Conservation (phyloP, 768 basidiomycete species). For the Coprinopsis sp. region DNA sequence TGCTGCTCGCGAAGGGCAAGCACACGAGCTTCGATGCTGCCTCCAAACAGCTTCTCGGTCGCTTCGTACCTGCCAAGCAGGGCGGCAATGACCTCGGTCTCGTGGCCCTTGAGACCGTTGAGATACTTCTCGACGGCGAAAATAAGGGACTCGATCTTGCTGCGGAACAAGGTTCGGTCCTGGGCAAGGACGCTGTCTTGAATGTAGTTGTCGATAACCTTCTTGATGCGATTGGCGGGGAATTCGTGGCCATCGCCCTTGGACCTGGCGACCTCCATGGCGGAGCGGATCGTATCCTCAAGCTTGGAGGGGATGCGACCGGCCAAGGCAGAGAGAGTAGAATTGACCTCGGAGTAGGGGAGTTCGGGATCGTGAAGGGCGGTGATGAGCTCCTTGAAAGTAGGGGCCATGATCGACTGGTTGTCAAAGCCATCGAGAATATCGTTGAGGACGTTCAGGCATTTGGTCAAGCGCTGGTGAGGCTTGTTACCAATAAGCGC, state of each 20-base stretch:
- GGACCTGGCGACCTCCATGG: constrained; percentile 70
- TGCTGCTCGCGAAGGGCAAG: constrained; percentile 85
- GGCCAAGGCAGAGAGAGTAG: constrained; percentile 82
- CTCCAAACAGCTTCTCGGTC: constrained; percentile 91
- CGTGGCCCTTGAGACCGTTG: constrained; percentile 82
- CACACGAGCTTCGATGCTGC: constrained; percentile 90
- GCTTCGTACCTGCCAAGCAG: constrained; percentile 76
- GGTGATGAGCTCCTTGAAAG: constrained; percentile 81
- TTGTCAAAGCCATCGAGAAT: constrained; percentile 97
- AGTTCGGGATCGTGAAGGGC: constrained; percentile 82
- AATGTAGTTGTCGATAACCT: constrained; percentile 79
- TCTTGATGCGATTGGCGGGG: constrained; percentile 82
- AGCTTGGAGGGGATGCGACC: constrained; percentile 92
- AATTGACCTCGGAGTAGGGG: constrained; percentile 79
- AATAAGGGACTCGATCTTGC: constrained; percentile 63
- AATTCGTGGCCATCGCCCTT: constrained; percentile 81
- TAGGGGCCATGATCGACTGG: constrained; percentile 81
- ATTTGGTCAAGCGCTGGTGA: constrained; percentile 77
- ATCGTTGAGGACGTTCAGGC: constrained; percentile 75
- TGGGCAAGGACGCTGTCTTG: constrained; percentile 75
- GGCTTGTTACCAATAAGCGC: constrained; percentile 84
- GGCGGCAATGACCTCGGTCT: constrained; percentile 69
- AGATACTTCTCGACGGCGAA: constrained; percentile 77
- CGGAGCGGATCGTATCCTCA: constrained; percentile 77
- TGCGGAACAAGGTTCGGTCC: constrained; percentile 76